phyloP scores from a whole-genome alignment of 768 basidiomycete species.

The Tulasnella sp. region DNA sequence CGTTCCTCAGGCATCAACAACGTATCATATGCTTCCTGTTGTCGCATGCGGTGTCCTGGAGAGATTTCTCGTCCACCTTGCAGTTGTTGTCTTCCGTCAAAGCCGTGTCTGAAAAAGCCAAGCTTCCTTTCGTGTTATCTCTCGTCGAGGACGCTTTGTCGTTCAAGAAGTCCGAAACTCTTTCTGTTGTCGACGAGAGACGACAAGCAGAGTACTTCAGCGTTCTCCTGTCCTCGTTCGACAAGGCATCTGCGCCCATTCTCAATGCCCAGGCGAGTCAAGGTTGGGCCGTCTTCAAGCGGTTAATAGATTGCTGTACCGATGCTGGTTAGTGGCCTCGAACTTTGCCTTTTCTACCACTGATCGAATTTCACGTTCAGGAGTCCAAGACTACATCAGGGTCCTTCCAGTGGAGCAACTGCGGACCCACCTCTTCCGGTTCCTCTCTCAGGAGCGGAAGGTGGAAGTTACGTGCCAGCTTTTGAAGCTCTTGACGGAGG shows the following conservation, averaged over 20 bases:
- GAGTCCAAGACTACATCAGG: background rate
- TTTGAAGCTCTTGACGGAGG: background rate
- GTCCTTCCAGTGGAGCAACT: constrained; percentile 13
- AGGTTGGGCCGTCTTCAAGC: background rate
- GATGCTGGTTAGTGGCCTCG: constrained; percentile 1
- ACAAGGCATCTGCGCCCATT: constrained; percentile 47
- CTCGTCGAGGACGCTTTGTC: constrained; percentile 43
- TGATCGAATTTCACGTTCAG: background rate
- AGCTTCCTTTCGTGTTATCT: constrained; percentile 56
- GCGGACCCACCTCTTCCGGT: background rate
- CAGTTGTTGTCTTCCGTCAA: constrained; percentile 50
- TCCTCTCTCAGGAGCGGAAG: constrained; percentile 1
- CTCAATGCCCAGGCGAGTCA: constrained; percentile 21
- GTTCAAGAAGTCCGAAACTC: too few relatives aligned
- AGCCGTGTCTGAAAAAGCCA: constrained; percentile 47
- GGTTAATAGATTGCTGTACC: background rate
- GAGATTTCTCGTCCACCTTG: constrained; percentile 46
- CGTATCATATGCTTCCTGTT: constrained; percentile 70
- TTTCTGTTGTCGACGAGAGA: background rate
- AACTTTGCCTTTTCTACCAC: background rate
- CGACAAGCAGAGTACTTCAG: background rate
- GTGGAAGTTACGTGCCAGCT: constrained; percentile 9
- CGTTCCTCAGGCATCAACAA: constrained; percentile 56
- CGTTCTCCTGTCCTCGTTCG: constrained; percentile 35
- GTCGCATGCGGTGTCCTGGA: constrained; percentile 68